Conservation (phyloP, 208 protist species). For the Trypanosoma lewisi region DNA sequence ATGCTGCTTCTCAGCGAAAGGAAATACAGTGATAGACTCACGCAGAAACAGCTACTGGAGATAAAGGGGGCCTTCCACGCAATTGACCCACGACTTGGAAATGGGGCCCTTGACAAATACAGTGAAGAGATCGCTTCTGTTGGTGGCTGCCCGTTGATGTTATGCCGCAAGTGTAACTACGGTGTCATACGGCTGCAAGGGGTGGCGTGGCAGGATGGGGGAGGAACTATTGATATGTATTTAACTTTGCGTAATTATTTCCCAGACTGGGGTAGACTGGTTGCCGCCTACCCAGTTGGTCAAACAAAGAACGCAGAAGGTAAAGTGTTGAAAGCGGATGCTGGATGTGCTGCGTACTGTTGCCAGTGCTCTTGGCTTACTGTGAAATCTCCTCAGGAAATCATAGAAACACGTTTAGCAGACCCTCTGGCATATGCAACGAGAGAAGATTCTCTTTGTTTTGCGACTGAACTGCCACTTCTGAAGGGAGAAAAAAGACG, state of each 20-base stretch:
- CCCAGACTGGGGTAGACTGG: conserved; percentile 83
- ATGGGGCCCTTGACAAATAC: conserved; percentile 56
- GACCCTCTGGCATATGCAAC: conserved; percentile 33
- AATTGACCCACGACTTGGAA: conserved; percentile 40
- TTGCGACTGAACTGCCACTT: conserved; percentile 59
- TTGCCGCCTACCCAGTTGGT: conserved; percentile 51
- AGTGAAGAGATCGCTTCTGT: conserved; percentile 22
- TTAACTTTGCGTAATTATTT: conserved; percentile 86
- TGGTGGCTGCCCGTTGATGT: conserved; percentile 72
- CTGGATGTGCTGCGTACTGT: conserved; percentile 67
- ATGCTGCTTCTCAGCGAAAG: conserved; percentile 37
- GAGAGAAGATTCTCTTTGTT: conserved; percentile 26
- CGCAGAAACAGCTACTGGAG: conserved; percentile 28
- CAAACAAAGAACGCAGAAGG: conserved; percentile 13
- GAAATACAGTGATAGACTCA: conserved; percentile 23
- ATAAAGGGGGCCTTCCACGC: conserved; percentile 74
- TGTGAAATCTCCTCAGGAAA: conserved; percentile 32
- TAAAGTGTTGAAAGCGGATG: conserved; percentile 35
- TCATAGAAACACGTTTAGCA: conserved; percentile 58
- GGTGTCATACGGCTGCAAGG: conserved; percentile 77
- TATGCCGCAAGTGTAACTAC: conserved; percentile 76
- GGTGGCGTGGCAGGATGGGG: conserved; percentile 58
- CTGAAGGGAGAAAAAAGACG: conserved; percentile 34
- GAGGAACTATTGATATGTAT: conserved; percentile 65
- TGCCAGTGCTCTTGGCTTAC: conserved; percentile 89